Evolutionary conservation across 176 grass and related monocot genomes (phyloP).

Genomic region (Cenchrus americanus): DNA sequence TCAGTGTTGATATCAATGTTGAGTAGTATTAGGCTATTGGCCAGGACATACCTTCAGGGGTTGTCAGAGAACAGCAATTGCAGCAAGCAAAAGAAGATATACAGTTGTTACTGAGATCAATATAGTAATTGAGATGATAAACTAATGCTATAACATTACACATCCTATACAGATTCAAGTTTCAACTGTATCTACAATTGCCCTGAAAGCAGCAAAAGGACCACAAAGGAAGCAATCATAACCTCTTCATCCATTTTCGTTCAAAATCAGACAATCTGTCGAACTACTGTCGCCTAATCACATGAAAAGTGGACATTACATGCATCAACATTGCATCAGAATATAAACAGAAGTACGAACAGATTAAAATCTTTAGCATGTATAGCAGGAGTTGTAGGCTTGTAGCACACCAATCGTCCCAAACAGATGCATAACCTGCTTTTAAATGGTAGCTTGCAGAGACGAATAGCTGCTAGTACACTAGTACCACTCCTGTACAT

Average conservation of each 20-base stretch:
- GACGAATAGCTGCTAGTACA: neutral
- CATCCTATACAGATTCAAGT: conserved; percentile 33
- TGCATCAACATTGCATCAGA: neutral
- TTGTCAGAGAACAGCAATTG: neutral
- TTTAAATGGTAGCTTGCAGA: neutral
- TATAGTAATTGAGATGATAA: neutral
- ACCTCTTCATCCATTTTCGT: neutral
- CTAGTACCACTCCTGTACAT: neutral
- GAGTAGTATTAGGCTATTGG: neutral
- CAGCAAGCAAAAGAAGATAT: neutral
- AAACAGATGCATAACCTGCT: conserved; percentile 1
- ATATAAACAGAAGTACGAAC: neutral
- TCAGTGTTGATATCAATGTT: neutral
- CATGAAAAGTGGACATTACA: neutral
- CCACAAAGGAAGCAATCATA: neutral
- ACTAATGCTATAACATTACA: conserved; percentile 12
- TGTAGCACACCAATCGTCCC: neutral
- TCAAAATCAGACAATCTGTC: neutral
- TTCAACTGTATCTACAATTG: neutral
- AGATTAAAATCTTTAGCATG: neutral
- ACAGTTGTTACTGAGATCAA: neutral
- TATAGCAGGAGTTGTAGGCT: neutral
- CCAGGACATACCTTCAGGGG: neutral
- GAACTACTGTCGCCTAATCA: neutral
- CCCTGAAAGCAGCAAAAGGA: neutral